These are phyloP conservation scores for Gossypium schwendimanii DNA, from an alignment of 441 rosid genomes.

Conservation along the genomic window DNA sequence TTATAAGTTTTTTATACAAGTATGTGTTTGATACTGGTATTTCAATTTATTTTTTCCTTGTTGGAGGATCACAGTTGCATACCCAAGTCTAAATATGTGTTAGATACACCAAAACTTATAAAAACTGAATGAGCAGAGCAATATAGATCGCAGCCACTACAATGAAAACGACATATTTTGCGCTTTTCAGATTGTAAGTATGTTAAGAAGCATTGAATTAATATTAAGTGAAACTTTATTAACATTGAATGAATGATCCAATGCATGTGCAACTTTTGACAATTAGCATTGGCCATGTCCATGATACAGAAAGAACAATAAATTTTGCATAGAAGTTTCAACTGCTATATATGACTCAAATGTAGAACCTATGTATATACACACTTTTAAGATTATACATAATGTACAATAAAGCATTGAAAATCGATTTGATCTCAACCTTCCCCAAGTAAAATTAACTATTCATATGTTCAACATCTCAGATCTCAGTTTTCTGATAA, in stretches of 20 bases:
- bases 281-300: slow-evolving; percentile 5
- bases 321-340: slow-evolving; percentile 16
- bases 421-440: slow-evolving; percentile 17
- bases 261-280: neutral
- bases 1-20: neutral
- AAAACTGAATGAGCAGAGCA: neutral
- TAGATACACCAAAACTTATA: neutral
- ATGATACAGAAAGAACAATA: neutral
- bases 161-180: neutral
- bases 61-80: neutral
- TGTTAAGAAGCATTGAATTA: neutral
- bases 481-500: slow-evolving; percentile 15
- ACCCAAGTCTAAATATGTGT: neutral
- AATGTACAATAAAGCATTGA: slow-evolving; percentile 4
- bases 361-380: slow-evolving; percentile 8
- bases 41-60: neutral
- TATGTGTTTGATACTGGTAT: neutral
- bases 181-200: neutral
- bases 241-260: slow-evolving; percentile 5
- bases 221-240: neutral
- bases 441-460: slow-evolving; percentile 21
- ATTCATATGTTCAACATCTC: slow-evolving; percentile 26
- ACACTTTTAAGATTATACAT: slow-evolving; percentile 6
- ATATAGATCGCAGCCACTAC: neutral
- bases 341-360: neutral